Base-by-base conservation (phyloP, 257 asterid genomes). In the Capsicum pubescens region DNA sequence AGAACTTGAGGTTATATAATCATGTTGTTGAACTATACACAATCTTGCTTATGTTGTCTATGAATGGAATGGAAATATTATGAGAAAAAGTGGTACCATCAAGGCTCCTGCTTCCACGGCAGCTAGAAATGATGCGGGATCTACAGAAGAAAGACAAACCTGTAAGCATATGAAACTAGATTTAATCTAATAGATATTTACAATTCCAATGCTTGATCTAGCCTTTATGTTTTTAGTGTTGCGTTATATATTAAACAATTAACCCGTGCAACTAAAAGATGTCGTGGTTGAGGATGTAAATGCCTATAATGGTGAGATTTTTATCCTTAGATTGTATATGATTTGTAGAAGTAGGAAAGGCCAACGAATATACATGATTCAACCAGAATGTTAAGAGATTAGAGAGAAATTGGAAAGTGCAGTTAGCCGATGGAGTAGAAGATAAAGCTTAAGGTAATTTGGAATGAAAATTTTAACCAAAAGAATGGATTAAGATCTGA, bases 51-150 rank as follows among this genome's bases (percentile, higher is more conserved):
- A 76, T 50, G 61, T 42, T 76, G 1, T 52, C 5, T 48, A 11
- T 76, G 81, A 54, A 54, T 1, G 7, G 16, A 77, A 76, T 15
- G 1, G 61, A 54, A 52, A 46, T 7, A 36, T 68, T 36, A 68
- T 50, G 58, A 74, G 11, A 74, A 74, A 81, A 7, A 55, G 19
- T 76, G 90, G 1, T 50, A 95, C 98, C 98, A 95, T 93, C 72
- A 89, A 55, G 58, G 99, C 99, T 84, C 99, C 99, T 39, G 98
- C 99, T 90, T 95, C 97, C 67, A 95, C 92, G 32, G 97, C 97
- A 81, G 93, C 95, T 9, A 86, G 93, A 85, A 95, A 95, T 67
- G 95, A 92, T 50, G 91, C 60, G 10, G 99, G 98, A 90, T 95
- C 95, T 56, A 95, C 95, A 36, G 97, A 93, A 80, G 99, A 95